Percentiles rank a stretch among this genome's conserved stretches.
phyloP scores from a whole-genome alignment of 768 basidiomycete species.

The Fistulinella prunicolor region DNA sequence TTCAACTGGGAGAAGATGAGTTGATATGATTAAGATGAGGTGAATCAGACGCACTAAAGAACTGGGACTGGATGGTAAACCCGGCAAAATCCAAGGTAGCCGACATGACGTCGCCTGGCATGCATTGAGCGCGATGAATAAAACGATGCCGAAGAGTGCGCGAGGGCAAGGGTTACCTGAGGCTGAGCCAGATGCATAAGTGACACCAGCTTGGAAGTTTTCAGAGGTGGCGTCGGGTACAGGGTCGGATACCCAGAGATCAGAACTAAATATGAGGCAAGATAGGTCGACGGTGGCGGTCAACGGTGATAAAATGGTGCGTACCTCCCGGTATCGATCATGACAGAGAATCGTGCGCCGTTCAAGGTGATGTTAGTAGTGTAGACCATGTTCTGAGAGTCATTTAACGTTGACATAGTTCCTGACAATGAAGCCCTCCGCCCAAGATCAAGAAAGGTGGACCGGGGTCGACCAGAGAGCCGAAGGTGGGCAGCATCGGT shows the following conservation, averaged over 20 bases:
- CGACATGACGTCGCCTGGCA: conserved; percentile 28
- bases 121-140: background rate
- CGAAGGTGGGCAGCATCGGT: conserved; percentile 15
- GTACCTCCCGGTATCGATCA: conserved; percentile 48
- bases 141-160: background rate
- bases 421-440: conserved; percentile 31
- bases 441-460: conserved; percentile 8
- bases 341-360: conserved; percentile 30
- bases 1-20: conserved; percentile 18
- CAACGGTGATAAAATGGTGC: background rate
- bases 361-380: conserved; percentile 40
- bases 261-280: conserved; percentile 59
- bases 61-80: conserved; percentile 49
- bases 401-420: conserved; percentile 21
- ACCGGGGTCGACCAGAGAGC: conserved; percentile 19
- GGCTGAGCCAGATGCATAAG: conserved; percentile 54
- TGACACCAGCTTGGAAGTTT: conserved; percentile 38
- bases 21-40: background rate
- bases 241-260: conserved; percentile 54
- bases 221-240: conserved; percentile 41
- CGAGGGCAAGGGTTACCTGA: conserved; percentile 34
- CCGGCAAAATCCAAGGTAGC: conserved; percentile 31
- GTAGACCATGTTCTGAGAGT: conserved; percentile 36
- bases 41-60: conserved; percentile 11
- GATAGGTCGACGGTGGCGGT: background rate